Percentiles rank a stretch among this genome's conserved stretches.
Evolutionary conservation across 2,329 filamentous ascomycete genomes (phyloP).

Genomic region (Annulohypoxylon truncatum): DNA sequence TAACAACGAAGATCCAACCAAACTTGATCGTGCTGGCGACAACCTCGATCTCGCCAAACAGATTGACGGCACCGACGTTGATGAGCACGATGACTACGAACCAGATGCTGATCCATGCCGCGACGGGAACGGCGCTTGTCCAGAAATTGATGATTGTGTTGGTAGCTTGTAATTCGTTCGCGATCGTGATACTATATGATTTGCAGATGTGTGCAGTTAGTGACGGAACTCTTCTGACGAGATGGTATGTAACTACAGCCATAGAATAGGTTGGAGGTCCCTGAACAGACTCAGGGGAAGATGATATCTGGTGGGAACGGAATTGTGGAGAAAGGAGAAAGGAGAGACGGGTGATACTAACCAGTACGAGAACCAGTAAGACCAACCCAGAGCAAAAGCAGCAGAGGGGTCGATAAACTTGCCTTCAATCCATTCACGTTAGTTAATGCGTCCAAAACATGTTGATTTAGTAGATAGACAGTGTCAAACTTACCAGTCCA

Average conservation of each 20-base stretch:
- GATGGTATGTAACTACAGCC: neutral
- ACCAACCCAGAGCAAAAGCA: constrained; percentile 60
- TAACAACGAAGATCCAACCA: constrained; percentile 60
- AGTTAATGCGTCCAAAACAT: neutral
- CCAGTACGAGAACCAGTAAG: constrained; percentile 59
- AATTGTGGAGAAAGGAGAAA: neutral
- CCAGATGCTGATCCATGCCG: constrained; percentile 59
- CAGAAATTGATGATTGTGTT: constrained; percentile 58
- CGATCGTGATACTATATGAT: constrained; percentile 53
- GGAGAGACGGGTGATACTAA: constrained; percentile 3
- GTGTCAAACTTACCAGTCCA: constrained; percentile 51
- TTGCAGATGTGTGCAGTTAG: neutral
- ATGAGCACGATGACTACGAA: constrained; percentile 53
- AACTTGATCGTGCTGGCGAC: constrained; percentile 58
- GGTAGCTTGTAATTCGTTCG: constrained; percentile 57
- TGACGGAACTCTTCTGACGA: neutral
- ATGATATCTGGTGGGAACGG: neutral
- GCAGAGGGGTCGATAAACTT: constrained; percentile 58
- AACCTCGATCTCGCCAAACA: constrained; percentile 61
- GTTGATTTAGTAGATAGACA: neutral
- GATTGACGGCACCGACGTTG: constrained; percentile 56
- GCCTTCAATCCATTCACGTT: constrained; percentile 30
- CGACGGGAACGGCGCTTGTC: constrained; percentile 56
- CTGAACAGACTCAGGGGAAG: neutral
- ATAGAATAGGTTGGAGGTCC: neutral